These are phyloP conservation scores for Alternaria arbusti DNA, from an alignment of 2,329 filamentous ascomycete genomes.

Conservation along the genomic window DNA sequence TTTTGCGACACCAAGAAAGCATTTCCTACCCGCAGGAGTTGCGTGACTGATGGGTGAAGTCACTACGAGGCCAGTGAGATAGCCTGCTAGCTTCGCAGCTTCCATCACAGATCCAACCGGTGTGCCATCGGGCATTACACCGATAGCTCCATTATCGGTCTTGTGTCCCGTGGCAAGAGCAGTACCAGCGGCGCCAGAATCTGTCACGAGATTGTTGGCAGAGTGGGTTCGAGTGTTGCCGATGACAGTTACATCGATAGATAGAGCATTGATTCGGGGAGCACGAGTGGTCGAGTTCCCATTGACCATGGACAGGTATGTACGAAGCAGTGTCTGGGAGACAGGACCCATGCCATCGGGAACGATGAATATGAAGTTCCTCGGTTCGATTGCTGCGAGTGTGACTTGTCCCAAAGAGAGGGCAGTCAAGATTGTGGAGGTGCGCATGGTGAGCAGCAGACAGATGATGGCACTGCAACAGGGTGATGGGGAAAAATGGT, in stretches of 20 bases:
- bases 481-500: neutral
- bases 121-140: constrained; percentile 39
- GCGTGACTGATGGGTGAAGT: constrained; percentile 48
- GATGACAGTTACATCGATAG: constrained; percentile 28
- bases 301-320: constrained; percentile 27
- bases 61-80: constrained; percentile 53
- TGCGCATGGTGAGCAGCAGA: neutral
- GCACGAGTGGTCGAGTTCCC: constrained; percentile 24
- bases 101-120: constrained; percentile 51
- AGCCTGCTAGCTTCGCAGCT: constrained; percentile 50
- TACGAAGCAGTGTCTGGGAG: constrained; percentile 31
- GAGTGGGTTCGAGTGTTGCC: constrained; percentile 30
- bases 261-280: constrained; percentile 24
- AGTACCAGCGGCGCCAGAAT: constrained; percentile 52
- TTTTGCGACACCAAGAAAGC: too few species aligned
- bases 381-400: constrained; percentile 4
- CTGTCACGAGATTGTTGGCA: constrained; percentile 48
- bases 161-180: constrained; percentile 52
- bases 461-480: neutral
- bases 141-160: constrained; percentile 48
- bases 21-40: constrained; percentile 17
- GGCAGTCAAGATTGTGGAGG: neutral
- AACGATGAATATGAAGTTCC: constrained; percentile 34
- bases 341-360: constrained; percentile 33
- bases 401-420: neutral